Evolutionary conservation across 1,284 basidiomycete species (phyloP).

Genomic region (Porodaedalea pini): DNA sequence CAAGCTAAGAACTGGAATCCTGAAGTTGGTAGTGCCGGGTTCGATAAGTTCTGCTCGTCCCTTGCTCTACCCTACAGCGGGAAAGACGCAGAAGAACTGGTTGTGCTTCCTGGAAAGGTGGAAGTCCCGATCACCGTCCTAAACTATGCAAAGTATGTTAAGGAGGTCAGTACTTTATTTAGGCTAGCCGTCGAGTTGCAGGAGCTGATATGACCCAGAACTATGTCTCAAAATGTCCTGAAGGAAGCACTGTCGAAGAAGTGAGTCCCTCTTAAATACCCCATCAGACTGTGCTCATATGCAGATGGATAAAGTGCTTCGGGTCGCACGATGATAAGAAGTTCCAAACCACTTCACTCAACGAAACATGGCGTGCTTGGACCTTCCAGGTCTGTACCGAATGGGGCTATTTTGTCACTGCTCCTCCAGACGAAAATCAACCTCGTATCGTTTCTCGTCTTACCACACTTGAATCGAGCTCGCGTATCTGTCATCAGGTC

Average conservation of each 20-base stretch:
- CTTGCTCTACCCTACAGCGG: conserved; percentile 48
- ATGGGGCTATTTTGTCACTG: conserved; percentile 87
- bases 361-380: conserved; percentile 84
- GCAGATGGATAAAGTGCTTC: conserved; percentile 76
- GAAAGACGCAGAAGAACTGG: conserved; percentile 35
- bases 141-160: conserved; percentile 78
- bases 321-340: conserved; percentile 70
- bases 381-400: conserved; percentile 89
- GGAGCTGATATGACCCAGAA: conserved; percentile 38
- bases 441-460: conserved; percentile 73
- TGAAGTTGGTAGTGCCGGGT: conserved; percentile 52
- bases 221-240: conserved; percentile 57
- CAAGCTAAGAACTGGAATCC: conserved; percentile 79
- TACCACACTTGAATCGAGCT: conserved; percentile 73
- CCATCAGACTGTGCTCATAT: conserved; percentile 4
- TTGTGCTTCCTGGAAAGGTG: conserved; percentile 42
- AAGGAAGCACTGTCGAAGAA: conserved; percentile 52
- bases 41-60: conserved; percentile 70
- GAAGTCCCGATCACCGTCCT: conserved; percentile 55
- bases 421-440: conserved; percentile 58
- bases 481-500: conserved; percentile 78
- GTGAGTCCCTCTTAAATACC: conserved; percentile 35
- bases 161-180: conserved; percentile 43
- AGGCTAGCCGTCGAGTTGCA: not conserved
- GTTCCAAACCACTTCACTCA: conserved; percentile 59